Base-by-base conservation (phyloP, 2,329 filamentous ascomycete species). In the Fusarium illudens region DNA sequence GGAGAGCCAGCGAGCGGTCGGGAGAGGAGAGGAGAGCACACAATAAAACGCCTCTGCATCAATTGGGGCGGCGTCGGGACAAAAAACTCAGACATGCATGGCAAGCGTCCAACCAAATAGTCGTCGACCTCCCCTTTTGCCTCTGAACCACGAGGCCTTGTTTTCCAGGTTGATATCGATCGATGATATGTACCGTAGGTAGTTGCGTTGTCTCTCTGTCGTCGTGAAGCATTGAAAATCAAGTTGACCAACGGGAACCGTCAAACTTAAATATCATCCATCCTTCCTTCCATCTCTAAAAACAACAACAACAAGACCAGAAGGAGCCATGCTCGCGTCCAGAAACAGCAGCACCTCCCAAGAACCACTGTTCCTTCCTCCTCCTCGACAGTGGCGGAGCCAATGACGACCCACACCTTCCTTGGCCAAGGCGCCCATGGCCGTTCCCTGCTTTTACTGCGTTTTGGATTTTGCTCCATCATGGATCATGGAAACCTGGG, bases 31-130 rank as follows among this genome's bases (percentile, higher is more conserved):
- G 39, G 33, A 44, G 44, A 39, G 29, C 32, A 59, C 42, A 55
- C 42, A 54, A 42, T 55, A 46, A 65, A 65, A 65, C 63, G 63
- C 63, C 56, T 65, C 56, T 65, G 63, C 50, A 60, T 65, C 46
- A 37, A 53, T 49, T 64, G 34, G 17, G 37, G 58, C 58, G 50
- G 51, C 58, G 30, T 37, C 33, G 52, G 25, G 30, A 44, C 20
- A 32, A 50, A 54, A 57, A 52, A 49, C 54, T 65, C 56, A 65
- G 63, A 65, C 63, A 65, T 61, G 63, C 63, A 65, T 55, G 36
- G 34, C 42, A 37, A 29, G n/a, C 39, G 56, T 42, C 48, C n/a
- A 56, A 13, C 6, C 20, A 22, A 13, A 29, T 32, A n/a, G 27
- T 51, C 20, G 51, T 55, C 33, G 25, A 22, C 20, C 30, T n/a